Conservation (phyloP, 768 basidiomycete species). For the Collybia sp. region DNA sequence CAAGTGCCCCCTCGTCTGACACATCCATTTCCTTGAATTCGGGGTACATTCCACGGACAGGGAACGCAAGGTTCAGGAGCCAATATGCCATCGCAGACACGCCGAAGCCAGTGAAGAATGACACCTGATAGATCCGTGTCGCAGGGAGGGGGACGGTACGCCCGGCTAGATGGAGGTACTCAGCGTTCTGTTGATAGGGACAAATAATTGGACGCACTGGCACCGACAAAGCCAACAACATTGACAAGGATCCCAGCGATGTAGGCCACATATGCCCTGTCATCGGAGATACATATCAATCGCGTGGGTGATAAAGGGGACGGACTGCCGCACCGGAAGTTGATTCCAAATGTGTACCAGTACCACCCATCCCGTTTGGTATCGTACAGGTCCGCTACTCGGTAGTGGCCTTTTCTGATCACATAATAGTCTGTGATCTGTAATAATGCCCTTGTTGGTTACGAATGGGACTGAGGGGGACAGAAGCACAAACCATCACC, state of each 20-base stretch:
- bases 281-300: conserved; percentile 1
- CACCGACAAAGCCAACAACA: conserved; percentile 76
- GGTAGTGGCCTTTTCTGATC: conserved; percentile 64
- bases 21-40: too few species aligned
- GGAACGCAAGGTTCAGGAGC: conserved; percentile 53
- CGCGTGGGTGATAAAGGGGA: conserved; percentile 4
- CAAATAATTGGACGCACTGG: conserved; percentile 37
- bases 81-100: conserved; percentile 64
- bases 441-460: too few species aligned
- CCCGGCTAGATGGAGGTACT: conserved; percentile 35
- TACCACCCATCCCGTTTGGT: conserved; percentile 60
- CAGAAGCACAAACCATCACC: conserved; percentile 52
- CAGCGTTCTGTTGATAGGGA: not conserved
- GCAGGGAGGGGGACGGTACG: conserved; percentile 60
- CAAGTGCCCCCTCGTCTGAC: too few species aligned
- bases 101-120: conserved; percentile 83
- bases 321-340: conserved; percentile 5
- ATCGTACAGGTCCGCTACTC: conserved; percentile 68
- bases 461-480: not conserved
- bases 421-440: conserved; percentile 79
- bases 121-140: conserved; percentile 69
- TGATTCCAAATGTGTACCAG: conserved; percentile 48
- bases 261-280: conserved; percentile 62
- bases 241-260: conserved; percentile 77
- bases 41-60: conserved; percentile 38